These are phyloP conservation scores for Periglandula ipomoeae DNA, from an alignment of 2,329 filamentous ascomycete species.

Conservation along the genomic window DNA sequence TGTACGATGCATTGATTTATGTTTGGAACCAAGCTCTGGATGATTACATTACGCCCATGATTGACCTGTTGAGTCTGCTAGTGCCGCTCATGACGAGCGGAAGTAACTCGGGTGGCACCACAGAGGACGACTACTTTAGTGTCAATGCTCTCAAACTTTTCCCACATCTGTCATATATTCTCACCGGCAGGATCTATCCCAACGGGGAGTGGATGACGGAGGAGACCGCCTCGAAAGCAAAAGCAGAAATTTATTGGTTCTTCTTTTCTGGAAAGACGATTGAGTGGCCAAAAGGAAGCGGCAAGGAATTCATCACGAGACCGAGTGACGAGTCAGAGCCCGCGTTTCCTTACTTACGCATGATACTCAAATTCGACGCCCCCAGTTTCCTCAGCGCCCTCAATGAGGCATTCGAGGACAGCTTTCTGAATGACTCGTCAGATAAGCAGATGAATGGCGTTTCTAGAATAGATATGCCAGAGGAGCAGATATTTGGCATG, in stretches of 20 bases:
- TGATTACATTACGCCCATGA: conserved; percentile 85
- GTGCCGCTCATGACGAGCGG: conserved; percentile 49
- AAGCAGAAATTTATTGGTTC: conserved; percentile 85
- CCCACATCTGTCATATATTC: conserved; percentile 82
- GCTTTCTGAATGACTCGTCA: conserved; percentile 75
- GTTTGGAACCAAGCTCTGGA: conserved; percentile 88
- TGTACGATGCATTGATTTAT: conserved; percentile 94
- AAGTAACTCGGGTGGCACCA: conserved; percentile 42
- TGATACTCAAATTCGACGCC: conserved; percentile 80
- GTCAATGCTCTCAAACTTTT: conserved; percentile 84
- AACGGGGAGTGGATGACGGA: conserved; percentile 69
- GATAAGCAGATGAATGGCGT: conserved; percentile 50
- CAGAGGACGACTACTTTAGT: conserved; percentile 51
- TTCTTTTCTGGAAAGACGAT: conserved; percentile 78
- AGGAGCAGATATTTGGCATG: conserved; percentile 57
- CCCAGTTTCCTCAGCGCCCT: conserved; percentile 89
- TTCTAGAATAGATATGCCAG: conserved; percentile 41
- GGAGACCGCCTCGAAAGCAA: conserved; percentile 63
- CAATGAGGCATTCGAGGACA: conserved; percentile 95
- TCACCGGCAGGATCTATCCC: conserved; percentile 88
- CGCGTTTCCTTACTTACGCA: conserved; percentile 75
- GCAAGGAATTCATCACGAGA: conserved; percentile 51
- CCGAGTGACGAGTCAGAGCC: conserved; percentile 51
- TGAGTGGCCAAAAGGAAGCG: conserved; percentile 61
- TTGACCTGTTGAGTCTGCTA: conserved; percentile 69